Base-by-base conservation (phyloP, 73 alveolate genomes). In the Symbiodinium natans region DNA sequence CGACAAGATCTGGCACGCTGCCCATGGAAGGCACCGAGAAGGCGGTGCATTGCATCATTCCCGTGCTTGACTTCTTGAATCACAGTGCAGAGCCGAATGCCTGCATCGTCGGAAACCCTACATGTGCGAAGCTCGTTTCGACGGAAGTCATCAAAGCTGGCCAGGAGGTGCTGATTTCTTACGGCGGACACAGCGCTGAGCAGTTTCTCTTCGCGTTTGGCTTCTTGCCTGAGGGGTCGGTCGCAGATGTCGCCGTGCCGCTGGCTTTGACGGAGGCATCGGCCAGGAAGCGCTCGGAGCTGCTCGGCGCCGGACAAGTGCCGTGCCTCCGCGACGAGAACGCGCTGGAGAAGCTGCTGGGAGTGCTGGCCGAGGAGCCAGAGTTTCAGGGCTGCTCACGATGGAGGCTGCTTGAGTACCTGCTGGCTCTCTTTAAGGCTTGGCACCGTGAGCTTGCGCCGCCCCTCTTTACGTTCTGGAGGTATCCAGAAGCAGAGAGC, bases 191-290 rank as follows among this genome's bases (percentile, higher is more conserved):
- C 68, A 75, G 48, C 27, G 86, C 73, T 9, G 85, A 83, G 33
- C 95, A 89, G 39, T 89, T 89, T 83, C 52, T 89, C 48, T 89
- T 63, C 43, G 95, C 95, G 29, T 89, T 89, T 27, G 95, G 95
- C 86, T 89, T 89, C 73, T 15, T 89, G 34, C 95, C 95, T 17
- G 36, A 33, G 80, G 29, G 80, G 11, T 63, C 80, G 3, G 93
- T 36, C 41, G 27, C 75, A 46, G 95, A 89, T 31, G 27, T 89
- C 56, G 41, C 84, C 36, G 87, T 89, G 68, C 95, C 95, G 31
- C 34, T 89, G 63, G 42, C 40, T 13, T 17, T 33, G 41, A 74
- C 42, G 42, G 40, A 74, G 84, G 84, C 40, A 34, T 2, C 33
- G 9, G 82, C 36, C 21, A 36, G 82, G 27, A 68, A 29, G 82